Evolutionary conservation across 2,329 filamentous ascomycete species (phyloP).

Genomic region (Pseudonectria buxi): DNA sequence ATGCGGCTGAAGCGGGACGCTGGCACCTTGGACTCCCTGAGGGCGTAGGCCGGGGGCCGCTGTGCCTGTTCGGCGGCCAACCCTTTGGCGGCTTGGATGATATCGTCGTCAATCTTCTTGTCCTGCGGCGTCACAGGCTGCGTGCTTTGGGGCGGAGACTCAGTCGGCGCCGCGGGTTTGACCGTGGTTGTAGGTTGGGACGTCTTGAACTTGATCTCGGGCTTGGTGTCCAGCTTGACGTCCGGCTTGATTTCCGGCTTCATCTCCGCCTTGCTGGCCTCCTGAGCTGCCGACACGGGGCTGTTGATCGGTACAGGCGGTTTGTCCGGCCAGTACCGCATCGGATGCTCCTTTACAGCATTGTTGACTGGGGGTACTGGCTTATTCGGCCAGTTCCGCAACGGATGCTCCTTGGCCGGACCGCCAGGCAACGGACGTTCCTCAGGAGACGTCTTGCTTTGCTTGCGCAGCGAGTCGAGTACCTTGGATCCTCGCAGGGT

Average conservation of each 20-base stretch:
- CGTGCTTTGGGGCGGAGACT: constrained; percentile 1
- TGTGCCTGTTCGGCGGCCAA: constrained; percentile 10
- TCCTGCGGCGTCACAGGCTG: constrained; percentile 2
- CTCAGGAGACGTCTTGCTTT: constrained; percentile 8
- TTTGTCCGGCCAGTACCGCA: constrained; percentile 28
- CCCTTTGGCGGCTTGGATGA: constrained; percentile 22
- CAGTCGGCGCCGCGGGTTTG: constrained; percentile 1
- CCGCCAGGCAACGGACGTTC: constrained; percentile 9
- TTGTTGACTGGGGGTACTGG: constrained; percentile 10
- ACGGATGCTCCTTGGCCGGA: constrained; percentile 30
- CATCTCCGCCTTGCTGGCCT: constrained; percentile 3
- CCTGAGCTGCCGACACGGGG: constrained; percentile 1
- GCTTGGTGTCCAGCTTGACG: background rate
- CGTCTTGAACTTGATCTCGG: too few relatives aligned
- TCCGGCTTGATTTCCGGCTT: background rate
- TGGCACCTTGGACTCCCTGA: constrained; percentile 85
- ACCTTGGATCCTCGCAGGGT: constrained; percentile 40
- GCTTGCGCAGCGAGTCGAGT: constrained; percentile 30
- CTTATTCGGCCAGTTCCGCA: constrained; percentile 28
- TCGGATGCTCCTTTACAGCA: constrained; percentile 30
- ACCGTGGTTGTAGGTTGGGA: background rate
- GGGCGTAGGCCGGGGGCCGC: constrained; percentile 47
- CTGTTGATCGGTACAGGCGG: constrained; percentile 10
- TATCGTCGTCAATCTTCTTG: constrained; percentile 10
- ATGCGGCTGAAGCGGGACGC: constrained; percentile 79